A percentile compares a stretch with the other conserved stretches of the same genome.
These are phyloP conservation scores for Sporothrix brunneoviolacea DNA, from an alignment of 2,329 filamentous ascomycete species.

Conservation along the genomic window DNA sequence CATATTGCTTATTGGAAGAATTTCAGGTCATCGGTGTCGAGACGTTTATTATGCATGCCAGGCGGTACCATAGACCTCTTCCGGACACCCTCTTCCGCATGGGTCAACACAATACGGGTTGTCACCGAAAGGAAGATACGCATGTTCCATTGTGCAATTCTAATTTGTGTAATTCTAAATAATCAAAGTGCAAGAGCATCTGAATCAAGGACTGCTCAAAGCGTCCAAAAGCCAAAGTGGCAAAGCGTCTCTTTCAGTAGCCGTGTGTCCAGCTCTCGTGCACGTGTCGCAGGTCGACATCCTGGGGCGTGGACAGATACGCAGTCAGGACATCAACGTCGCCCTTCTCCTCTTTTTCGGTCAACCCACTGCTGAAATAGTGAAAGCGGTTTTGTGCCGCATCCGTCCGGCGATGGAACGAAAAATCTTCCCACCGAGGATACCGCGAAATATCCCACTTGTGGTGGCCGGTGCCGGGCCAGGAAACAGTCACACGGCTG, in stretches of 20 bases:
- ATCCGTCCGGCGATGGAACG: neutral
- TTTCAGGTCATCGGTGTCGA: too few relatives aligned
- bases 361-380: constrained; percentile 13
- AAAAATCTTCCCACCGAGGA: constrained; percentile 17
- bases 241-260: constrained; percentile 3
- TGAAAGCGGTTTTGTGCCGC: constrained; percentile 4
- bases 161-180: too few relatives aligned
- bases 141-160: too few relatives aligned
- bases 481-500: constrained; percentile 11
- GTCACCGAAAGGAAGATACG: too few relatives aligned
- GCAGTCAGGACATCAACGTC: neutral
- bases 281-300: neutral
- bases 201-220: too few relatives aligned
- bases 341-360: constrained; percentile 1
- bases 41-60: too few relatives aligned
- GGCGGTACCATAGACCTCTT: too few relatives aligned
- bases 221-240: too few relatives aligned
- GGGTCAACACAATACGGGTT: too few relatives aligned
- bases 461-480: constrained; percentile 18
- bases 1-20: too few relatives aligned
- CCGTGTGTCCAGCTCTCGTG: constrained; percentile 10
- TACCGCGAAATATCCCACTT: neutral
- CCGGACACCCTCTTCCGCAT: too few relatives aligned
- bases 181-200: too few relatives aligned
- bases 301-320: neutral